phyloP scores from a whole-genome alignment of 2,329 filamentous ascomycete species.

The Aspergillaceae sp. region DNA sequence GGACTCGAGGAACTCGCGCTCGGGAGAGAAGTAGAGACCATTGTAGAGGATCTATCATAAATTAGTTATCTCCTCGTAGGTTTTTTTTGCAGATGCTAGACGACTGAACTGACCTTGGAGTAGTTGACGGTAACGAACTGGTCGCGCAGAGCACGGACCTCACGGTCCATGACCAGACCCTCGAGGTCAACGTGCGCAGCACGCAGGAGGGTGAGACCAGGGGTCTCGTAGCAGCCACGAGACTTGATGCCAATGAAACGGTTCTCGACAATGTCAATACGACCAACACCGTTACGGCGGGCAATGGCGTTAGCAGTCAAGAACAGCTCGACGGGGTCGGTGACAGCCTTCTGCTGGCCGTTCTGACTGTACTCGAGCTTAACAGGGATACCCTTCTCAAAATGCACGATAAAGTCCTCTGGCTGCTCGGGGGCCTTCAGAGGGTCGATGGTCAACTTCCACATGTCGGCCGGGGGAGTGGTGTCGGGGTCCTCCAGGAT shows the following conservation, averaged over 20 bases:
- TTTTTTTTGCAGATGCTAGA: too few relatives aligned
- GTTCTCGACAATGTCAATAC: constrained; percentile 78
- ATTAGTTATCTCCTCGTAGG: too few relatives aligned
- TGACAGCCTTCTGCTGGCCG: constrained; percentile 46
- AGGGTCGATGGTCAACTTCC: constrained; percentile 61
- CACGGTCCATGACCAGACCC: constrained; percentile 59
- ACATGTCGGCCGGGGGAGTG: constrained; percentile 68
- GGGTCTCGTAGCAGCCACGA: constrained; percentile 66
- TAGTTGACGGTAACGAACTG: constrained; percentile 61
- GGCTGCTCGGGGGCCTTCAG: constrained; percentile 61
- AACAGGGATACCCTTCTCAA: constrained; percentile 65
- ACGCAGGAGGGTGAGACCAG: constrained; percentile 26
- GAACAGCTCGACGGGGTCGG: constrained; percentile 65
- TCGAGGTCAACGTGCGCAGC: constrained; percentile 30
- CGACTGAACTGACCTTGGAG: constrained; percentile 27
- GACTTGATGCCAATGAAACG: constrained; percentile 72
- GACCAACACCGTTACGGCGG: constrained; percentile 63
- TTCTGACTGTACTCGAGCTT: constrained; percentile 54
- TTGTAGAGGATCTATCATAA: constrained; percentile 42
- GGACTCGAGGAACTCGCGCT: constrained; percentile 60
- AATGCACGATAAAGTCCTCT: constrained; percentile 61
- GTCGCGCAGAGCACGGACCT: constrained; percentile 61
- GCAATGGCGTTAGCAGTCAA: constrained; percentile 62
- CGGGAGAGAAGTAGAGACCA: constrained; percentile 59
- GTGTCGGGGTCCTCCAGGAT: constrained; percentile 48